Evolutionary conservation across 805 yeast genomes (phyloP), one percentile per base, ranked within the genome.

Genomic region (Ogataea nitratoaversa): DNA sequence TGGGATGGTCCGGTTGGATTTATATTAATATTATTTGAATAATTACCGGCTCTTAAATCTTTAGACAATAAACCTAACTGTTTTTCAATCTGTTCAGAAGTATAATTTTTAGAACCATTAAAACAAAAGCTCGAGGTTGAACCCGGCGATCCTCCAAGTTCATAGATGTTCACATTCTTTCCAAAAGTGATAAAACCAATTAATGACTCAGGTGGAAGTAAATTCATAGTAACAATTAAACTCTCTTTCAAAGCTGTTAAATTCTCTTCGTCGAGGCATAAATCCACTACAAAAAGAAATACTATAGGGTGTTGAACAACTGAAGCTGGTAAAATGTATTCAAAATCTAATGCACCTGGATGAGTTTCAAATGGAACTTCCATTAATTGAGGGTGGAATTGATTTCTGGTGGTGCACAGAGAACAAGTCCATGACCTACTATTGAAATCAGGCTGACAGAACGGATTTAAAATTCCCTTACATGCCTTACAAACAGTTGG

Each of bases 101-200:
- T 59, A 48, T 80, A 78, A 9, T 62, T 63, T 49, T 76, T 79
- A 3, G 59, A 49, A 18, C 88, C 88, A 53, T 79, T 79, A 61
- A 80, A 81, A 8, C 70, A 59, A 45, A 62, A 68, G 19, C 63
- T 56, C 18, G 65, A 62, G 16, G 61, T 52, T 2, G 58, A 44
- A 30, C 59, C 68, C 19, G 58, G 61, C 30, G 65, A 50, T 2
- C 65, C 60, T 3, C 65, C 60, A 17, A 79, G 56, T 49, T 80
- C 83, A 52, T 78, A 79, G 19, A 81, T 65, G 47, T 68, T 72
- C 19, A 80, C 81, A 52, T 78, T 67, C 41, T 76, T 76, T 5
- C 86, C 87, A 60, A 59, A 80, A 1, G 80, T 67, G 35, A 81
- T 66, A 19, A 81, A 60, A 1, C 83, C 84, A 30, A 82, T 74